Evolutionary conservation across 768 basidiomycete genomes (phyloP), one percentile per base, ranked within the genome.

Genomic region (Naganishia friedmannii): DNA sequence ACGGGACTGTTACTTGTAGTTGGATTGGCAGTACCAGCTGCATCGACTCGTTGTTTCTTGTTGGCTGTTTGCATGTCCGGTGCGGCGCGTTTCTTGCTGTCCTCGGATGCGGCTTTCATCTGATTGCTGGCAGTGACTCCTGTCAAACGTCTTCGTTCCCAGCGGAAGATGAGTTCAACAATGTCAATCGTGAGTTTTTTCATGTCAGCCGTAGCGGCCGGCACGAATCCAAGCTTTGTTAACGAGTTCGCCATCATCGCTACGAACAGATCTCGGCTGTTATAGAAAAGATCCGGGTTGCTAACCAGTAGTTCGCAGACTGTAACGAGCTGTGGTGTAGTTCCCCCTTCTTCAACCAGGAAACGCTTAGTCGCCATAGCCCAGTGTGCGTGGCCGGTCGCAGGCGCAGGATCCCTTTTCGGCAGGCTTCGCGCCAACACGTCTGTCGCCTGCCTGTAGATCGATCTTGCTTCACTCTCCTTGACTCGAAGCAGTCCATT

Each of bases 231-330:
- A 7, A 98, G 85, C 79, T 93, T 94, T 66, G 86, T 86, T 72
- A 99, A 84, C 12, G 91, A 91, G 76, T 90, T 90, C 48, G 94
- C 90, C 83, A 99, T 93, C 77, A 93, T 90, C 0, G 93, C 90
- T 17, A 97, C 87, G 81, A 97, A 98, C 10, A 96, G 84, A 3
- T 91, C 89, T 51, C 96, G 89, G 69, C 93, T 91, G 51, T 91
- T 89, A 83, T 90, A 98, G 82, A 97, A 99, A 10, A 96, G 84
- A 65, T 92, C 86, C 0, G 91, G 88, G 71, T 97, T 93, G 70
- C 92, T 90, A 72, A 92, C 89, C 68, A 99, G 89, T 66, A 99
- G 86, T 72, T 94, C 90, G 78, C 96, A 99, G 65, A 97, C 90
- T 72, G 86, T 85, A 70, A 89, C 87, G 2, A 87, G 83, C 70